These are phyloP conservation scores for Xylaria digitata DNA, from an alignment of 2,329 filamentous ascomycete species.

Conservation along the genomic window DNA sequence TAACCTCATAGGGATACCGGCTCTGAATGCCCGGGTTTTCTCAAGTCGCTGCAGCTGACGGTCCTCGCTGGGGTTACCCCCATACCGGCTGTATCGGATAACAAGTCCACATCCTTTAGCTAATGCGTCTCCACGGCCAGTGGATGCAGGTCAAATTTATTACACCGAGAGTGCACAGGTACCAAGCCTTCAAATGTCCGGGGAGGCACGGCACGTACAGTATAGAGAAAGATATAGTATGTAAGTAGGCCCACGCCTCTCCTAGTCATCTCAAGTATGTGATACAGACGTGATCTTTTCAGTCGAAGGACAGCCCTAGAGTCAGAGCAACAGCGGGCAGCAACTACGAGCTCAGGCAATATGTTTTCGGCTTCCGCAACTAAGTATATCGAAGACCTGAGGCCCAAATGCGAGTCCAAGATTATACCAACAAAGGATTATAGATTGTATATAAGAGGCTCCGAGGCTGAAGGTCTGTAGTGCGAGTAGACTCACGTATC, in stretches of 20 bases:
- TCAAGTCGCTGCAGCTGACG: constrained; percentile 23
- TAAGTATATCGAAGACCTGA: not conserved
- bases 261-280: constrained; percentile 6
- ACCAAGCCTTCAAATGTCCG: constrained; percentile 32
- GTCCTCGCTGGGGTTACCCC: constrained; percentile 23
- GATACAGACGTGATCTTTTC: constrained; percentile 16
- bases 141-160: constrained; percentile 43
- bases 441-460: not conserved
- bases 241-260: constrained; percentile 18
- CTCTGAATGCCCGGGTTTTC: constrained; percentile 32
- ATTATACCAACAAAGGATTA: not conserved
- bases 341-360: not conserved
- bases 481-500: constrained; percentile 14
- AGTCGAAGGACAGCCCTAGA: not conserved
- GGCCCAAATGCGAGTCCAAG: not conserved
- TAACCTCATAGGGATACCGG: constrained; percentile 23
- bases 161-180: constrained; percentile 44
- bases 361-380: not conserved
- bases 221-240: constrained; percentile 14
- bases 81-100: constrained; percentile 47
- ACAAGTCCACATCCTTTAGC: constrained; percentile 42
- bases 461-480: constrained; percentile 12
- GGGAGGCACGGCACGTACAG: constrained; percentile 31
- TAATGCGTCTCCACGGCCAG: constrained; percentile 34
- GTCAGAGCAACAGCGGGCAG: not conserved